A percentile compares a stretch with the other conserved stretches of the same genome.
phyloP scores from a whole-genome alignment of 2,329 filamentous ascomycete genomes.

The Orbilia ellipsospora region DNA sequence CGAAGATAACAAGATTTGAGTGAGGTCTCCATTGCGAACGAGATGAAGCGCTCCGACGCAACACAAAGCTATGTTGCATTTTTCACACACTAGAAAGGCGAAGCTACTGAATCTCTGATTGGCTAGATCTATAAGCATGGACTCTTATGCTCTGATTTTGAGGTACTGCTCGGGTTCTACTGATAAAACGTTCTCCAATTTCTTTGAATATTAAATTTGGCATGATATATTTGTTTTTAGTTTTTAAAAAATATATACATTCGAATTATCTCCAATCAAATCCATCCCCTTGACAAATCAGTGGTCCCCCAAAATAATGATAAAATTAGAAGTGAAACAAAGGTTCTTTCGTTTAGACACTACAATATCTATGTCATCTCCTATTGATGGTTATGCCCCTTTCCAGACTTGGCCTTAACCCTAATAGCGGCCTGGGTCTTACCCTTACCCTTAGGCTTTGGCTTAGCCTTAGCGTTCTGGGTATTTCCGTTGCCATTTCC shows the following conservation, averaged over 20 bases:
- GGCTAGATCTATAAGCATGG: no score
- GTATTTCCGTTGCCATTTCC: conserved; percentile 1
- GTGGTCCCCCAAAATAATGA: neutral
- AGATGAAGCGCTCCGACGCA: no score
- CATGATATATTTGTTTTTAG: neutral
- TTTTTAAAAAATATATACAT: conserved; percentile 19
- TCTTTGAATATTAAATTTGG: no score
- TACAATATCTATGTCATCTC: conserved; percentile 3
- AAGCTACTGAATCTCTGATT: no score
- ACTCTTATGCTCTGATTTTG: no score
- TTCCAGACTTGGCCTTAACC: conserved; percentile 5
- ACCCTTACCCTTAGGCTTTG: no score
- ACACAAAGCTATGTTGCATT: no score
- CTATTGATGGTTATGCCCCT: conserved; percentile 17
- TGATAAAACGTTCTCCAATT: no score
- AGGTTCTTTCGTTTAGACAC: conserved; percentile 4
- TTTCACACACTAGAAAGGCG: no score
- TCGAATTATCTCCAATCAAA: conserved; percentile 7
- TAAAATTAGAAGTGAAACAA: conserved; percentile 26
- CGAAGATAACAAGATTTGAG: no score
- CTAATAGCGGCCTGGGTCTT: neutral
- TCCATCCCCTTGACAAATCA: conserved; percentile 20
- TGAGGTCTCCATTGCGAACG: no score
- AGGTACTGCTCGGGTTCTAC: no score
- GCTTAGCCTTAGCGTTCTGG: neutral